These are phyloP conservation scores for Solanum ossicruentum DNA, from an alignment of 257 asterid species.

Conservation along the genomic window DNA sequence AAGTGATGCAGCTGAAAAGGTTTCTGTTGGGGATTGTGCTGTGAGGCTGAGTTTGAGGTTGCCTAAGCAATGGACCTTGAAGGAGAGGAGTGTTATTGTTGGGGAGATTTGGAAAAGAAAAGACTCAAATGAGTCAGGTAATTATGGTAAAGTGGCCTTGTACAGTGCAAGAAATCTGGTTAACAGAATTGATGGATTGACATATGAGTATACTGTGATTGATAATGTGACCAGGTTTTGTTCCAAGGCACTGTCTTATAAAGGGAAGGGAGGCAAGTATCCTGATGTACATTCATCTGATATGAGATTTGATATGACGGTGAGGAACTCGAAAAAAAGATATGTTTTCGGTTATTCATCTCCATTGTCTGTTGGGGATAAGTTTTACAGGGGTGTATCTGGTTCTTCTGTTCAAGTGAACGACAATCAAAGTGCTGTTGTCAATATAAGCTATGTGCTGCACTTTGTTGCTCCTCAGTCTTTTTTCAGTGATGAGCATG, in stretches of 20 bases:
- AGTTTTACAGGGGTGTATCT: slow-evolving; percentile 11
- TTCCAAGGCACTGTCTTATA: slow-evolving; percentile 23
- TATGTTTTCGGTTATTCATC: slow-evolving; percentile 50
- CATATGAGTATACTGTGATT: slow-evolving; percentile 53
- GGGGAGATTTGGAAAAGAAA: slow-evolving; percentile 78
- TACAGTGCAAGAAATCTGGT: slow-evolving; percentile 19
- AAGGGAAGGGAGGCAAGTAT: slow-evolving; percentile 36
- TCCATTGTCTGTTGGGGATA: slow-evolving; percentile 48
- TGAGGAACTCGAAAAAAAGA: slow-evolving; percentile 25
- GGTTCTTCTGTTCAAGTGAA: slow-evolving; percentile 15
- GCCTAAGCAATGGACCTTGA: slow-evolving; percentile 60
- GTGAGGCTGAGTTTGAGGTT: slow-evolving; percentile 59
- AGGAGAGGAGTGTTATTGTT: slow-evolving; percentile 47
- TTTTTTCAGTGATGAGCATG: slow-evolving; percentile 30
- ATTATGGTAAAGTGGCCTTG: slow-evolving; percentile 48
- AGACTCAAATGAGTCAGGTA: slow-evolving; percentile 37
- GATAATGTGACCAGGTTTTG: slow-evolving; percentile 39
- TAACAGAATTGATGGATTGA: slow-evolving; percentile 13
- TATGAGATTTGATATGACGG: slow-evolving; percentile 58
- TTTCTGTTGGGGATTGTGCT: slow-evolving; percentile 54
- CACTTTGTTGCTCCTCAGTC: slow-evolving; percentile 30
- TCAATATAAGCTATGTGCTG: slow-evolving; percentile 52
- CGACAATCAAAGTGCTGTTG: slow-evolving; percentile 17
- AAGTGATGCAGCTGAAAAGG: slow-evolving; percentile 19
- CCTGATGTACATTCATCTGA: slow-evolving; percentile 52